phyloP scores from a whole-genome alignment of 2,329 filamentous ascomycete species.

The Seiridium unicorne region DNA sequence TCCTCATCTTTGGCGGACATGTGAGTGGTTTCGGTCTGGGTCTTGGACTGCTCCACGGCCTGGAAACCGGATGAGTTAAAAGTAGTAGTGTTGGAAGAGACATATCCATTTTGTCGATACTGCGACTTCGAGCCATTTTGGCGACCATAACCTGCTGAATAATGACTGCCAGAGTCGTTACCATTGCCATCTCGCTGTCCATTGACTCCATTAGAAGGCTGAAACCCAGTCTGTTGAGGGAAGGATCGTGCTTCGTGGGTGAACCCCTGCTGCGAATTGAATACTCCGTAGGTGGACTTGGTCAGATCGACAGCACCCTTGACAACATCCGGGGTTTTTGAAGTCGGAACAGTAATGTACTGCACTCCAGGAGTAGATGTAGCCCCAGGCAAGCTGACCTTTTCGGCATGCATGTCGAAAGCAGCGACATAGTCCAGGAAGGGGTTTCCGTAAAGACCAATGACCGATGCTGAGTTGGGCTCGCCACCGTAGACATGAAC shows the following conservation, averaged over 20 bases:
- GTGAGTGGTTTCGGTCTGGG: neutral
- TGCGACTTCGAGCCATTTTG: neutral
- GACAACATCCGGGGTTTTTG: neutral
- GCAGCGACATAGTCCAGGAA: no score
- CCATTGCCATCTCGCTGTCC: neutral
- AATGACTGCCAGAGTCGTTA: neutral
- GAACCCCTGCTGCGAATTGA: neutral
- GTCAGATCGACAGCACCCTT: neutral
- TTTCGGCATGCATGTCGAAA: neutral
- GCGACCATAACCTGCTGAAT: neutral
- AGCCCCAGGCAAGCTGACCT: neutral
- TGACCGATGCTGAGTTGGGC: no score
- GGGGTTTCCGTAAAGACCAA: no score
- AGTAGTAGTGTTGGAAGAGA: neutral
- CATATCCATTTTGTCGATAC: neutral
- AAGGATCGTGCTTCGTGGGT: neutral
- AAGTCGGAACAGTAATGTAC: neutral
- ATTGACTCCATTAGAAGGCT: neutral
- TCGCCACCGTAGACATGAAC: no score
- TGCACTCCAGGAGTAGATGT: neutral
- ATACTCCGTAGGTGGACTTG: neutral
- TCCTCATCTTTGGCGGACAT: neutral
- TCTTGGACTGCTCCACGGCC: neutral
- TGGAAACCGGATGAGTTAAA: neutral
- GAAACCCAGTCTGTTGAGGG: neutral